phyloP scores from a whole-genome alignment of 345 rosid species.

The Lumnitzera littorea region DNA sequence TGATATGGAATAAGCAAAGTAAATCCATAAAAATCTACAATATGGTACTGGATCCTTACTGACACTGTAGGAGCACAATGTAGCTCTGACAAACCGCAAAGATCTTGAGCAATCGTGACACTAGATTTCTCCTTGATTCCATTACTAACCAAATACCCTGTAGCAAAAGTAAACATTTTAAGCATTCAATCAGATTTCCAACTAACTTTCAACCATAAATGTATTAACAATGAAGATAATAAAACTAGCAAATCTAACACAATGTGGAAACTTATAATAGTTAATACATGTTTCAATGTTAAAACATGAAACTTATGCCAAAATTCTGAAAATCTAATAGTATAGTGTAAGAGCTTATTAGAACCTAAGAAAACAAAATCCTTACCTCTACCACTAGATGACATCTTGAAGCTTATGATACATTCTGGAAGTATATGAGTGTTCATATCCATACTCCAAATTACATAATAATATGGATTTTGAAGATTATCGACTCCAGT shows the following conservation, averaged over 20 bases:
- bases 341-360: background rate
- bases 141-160: background rate
- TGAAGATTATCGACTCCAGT: constrained; percentile 75
- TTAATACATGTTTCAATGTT: background rate
- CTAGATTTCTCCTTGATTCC: background rate
- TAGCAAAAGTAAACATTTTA: background rate
- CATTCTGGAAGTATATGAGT: constrained; percentile 82
- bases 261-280: too few species aligned
- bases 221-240: too few species aligned
- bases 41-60: background rate
- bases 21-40: too few species aligned
- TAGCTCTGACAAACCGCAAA: background rate
- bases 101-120: constrained; percentile 1
- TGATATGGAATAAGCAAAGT: too few species aligned
- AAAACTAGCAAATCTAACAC: too few species aligned
- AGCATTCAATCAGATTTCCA: background rate
- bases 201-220: too few species aligned
- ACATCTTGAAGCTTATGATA: constrained; percentile 84
- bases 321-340: background rate
- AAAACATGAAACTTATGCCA: background rate
- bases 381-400: constrained; percentile 64
- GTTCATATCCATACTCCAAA: constrained; percentile 85
- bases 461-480: constrained; percentile 48
- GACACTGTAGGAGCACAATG: background rate
- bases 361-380: constrained; percentile 17